Base-by-base conservation (phyloP, 768 basidiomycete genomes). In the Solioccasus polychromus region DNA sequence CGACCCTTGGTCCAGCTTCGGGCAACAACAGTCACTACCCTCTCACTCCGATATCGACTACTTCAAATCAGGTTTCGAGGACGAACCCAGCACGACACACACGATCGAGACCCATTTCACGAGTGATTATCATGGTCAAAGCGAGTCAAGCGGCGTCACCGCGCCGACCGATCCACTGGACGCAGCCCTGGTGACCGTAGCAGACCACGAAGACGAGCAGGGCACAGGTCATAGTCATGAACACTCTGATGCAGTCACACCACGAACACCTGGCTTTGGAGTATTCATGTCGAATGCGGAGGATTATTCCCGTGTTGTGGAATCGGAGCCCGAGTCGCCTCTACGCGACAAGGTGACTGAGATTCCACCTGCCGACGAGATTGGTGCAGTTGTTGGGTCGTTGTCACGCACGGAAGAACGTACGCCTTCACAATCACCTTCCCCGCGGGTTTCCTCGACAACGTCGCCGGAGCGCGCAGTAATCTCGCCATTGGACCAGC, bases 1-100 rank as follows among this genome's bases (percentile, higher is more conserved):
- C 34, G 87, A 89, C 63, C 87, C 87, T 53, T 90, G 87, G 87
- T 70, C 83, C 4, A 77, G 75, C 47, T 82, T 79, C 30, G 81
- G 74, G 50, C 71, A 71, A 34, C 52, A 51, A 50, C 64, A 48
- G 22, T 28, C 52, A n/a, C 28, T 52, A 0, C 36, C 53, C 20
- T 48, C 64, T 23, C 47, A 60, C 19, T 28, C 48, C 14, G 62
- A 57, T 34, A 52, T 53, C 22, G 66, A 61, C 43, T 58, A 58
- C 50, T 61, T 66, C 41, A 62, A 57, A 49, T 50, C 57, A 49
- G 53, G 61, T 30, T 55, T 58, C 47, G 58, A 59, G 43, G 63
- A 60, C 42, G 51, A 62, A 37, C 54, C 57, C 26, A 50, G 47
- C 37, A 45, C 52, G 43, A 47, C 50, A 30, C 54, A 55, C 19